phyloP scores from a whole-genome alignment of 805 yeast species.

The Candida dendrica region DNA sequence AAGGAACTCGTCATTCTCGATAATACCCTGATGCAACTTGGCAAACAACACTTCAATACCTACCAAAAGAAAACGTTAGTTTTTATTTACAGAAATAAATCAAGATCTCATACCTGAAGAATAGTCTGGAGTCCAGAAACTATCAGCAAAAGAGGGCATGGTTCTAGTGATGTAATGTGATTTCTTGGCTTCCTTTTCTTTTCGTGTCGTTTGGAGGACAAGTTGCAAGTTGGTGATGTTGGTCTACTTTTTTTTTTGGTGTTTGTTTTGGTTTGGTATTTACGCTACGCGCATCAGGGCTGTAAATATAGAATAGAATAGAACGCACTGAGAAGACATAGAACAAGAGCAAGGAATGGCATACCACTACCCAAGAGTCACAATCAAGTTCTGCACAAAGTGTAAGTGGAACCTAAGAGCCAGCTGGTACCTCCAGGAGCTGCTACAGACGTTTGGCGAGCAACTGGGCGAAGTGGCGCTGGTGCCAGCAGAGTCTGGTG shows the following conservation, averaged over 20 bases:
- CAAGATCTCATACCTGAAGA: constrained; percentile 31
- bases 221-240: too few species aligned
- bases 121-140: constrained; percentile 72
- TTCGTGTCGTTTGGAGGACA: too few species aligned
- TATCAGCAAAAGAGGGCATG: constrained; percentile 59
- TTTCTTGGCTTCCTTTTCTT: too few species aligned
- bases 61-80: constrained; percentile 2
- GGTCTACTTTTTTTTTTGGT: too few species aligned
- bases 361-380: constrained; percentile 45
- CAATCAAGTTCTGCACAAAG: constrained; percentile 69
- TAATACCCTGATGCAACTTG: constrained; percentile 53
- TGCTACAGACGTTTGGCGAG: constrained; percentile 70
- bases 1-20: constrained; percentile 64
- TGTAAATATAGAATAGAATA: too few species aligned
- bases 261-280: too few species aligned
- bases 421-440: constrained; percentile 80
- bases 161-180: neutral
- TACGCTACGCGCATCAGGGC: too few species aligned
- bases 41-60: constrained; percentile 46
- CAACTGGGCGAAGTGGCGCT: constrained; percentile 48
- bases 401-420: constrained; percentile 90
- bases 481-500: constrained; percentile 43
- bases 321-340: too few species aligned
- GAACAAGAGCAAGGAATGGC: neutral
- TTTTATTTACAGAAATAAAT: neutral